Base-by-base conservation (phyloP, 1,284 basidiomycete species). In the Melampsora americana region DNA sequence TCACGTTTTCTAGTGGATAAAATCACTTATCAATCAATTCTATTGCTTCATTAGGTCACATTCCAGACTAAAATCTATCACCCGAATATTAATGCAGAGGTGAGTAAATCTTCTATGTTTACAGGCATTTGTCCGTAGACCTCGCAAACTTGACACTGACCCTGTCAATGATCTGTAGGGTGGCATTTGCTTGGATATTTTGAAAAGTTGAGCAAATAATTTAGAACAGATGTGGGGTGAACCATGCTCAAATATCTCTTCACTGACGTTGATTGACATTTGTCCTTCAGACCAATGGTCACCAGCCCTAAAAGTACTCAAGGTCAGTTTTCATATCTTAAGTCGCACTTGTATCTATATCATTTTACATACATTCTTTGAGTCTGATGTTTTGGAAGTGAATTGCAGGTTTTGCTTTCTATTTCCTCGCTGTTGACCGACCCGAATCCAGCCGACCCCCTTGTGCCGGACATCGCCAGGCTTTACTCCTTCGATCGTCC, bases 161-260 rank as follows among this genome's bases (percentile, higher is more conserved):
- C 23, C 23, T 66, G 1, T 46, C 42, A 23, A 42, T 42, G 3
- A 16, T 42, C 53, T 56, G 7, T 26, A 69, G 67, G 67, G 67
- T n/a, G 67, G 30, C 26, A 69, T 69, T n/a, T 69, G 67, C 60
- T 42, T 69, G 53, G 67, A 69, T 60, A 69, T 69, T 28, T 69
- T 69, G 53, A 69, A 48, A 56, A 50, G 67, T 69, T 23, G 60
- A 59, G 28, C 50, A 20, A 35, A 9, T 26, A 18, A 28, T 69
- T 53, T 7, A 5, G n/a, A 23, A 18, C 7, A 23, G 12, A 11
- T 23, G 26, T 42, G 4, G 4, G 39, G 39, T 11, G 12, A 42
- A 42, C 11, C 6, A 28, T 35, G 23, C 18, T 56, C 6, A 35
- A 69, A 7, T 9, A 23, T 30, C 26, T 14, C 16, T 23, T 69